These are phyloP conservation scores for Vicia faba DNA, from an alignment of 306 rosid genomes.

Conservation along the genomic window DNA sequence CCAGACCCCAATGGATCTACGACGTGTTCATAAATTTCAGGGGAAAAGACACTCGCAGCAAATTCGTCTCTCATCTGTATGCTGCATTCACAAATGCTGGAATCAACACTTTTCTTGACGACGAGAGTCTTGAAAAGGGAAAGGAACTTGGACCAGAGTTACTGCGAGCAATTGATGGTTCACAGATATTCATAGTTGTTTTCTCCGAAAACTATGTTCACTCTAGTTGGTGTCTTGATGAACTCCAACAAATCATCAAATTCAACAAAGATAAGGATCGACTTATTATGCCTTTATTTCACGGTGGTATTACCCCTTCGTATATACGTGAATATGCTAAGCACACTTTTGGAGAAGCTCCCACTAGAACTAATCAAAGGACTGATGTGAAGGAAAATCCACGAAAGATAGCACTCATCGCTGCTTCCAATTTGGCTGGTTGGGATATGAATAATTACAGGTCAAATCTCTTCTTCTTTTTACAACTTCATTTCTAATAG, in stretches of 20 bases:
- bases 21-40: conserved; percentile 34
- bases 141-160: background rate
- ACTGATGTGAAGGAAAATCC: too few species aligned
- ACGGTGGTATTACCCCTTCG: background rate
- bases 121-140: background rate
- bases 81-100: background rate
- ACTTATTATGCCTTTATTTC: background rate
- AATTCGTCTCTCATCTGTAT: background rate
- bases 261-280: background rate
- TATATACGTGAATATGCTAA: too few species aligned
- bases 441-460: background rate
- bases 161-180: background rate
- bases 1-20: conserved; percentile 1
- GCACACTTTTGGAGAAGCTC: too few species aligned
- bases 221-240: conserved; percentile 15
- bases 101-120: background rate
- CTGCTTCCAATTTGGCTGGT: background rate
- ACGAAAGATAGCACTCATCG: too few species aligned
- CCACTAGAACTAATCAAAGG: too few species aligned
- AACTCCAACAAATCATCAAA: background rate
- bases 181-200: background rate
- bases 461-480: background rate
- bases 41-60: background rate
- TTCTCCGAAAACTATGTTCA: background rate
- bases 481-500: too few species aligned